Percentiles rank a stretch among this genome's conserved stretches.
These are phyloP conservation scores for Alternaria arbusti DNA, from an alignment of 2,329 filamentous ascomycete species.

Conservation along the genomic window DNA sequence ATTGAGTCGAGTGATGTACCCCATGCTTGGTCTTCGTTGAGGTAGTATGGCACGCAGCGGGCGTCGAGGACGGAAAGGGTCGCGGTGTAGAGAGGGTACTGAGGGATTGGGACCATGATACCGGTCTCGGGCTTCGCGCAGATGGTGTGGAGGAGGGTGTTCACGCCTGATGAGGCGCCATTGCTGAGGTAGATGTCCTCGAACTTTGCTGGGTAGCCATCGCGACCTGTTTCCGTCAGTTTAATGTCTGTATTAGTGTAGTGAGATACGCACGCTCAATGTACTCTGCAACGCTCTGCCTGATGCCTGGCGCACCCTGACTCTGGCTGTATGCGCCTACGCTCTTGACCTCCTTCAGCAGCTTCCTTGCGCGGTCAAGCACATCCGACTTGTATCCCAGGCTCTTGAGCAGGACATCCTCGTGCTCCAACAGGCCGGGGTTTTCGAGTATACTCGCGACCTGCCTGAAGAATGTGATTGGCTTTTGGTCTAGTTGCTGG, in stretches of 20 bases:
- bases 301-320: constrained; percentile 83
- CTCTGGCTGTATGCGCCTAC: constrained; percentile 97
- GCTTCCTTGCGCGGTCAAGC: constrained; percentile 78
- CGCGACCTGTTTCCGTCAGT: constrained; percentile 65
- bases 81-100: constrained; percentile 97
- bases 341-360: constrained; percentile 83
- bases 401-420: constrained; percentile 74
- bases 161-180: constrained; percentile 92
- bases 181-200: constrained; percentile 87
- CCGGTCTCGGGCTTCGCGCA: constrained; percentile 79
- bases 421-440: constrained; percentile 80
- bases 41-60: constrained; percentile 87
- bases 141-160: constrained; percentile 89
- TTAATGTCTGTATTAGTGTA: neutral
- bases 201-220: constrained; percentile 84
- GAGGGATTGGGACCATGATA: constrained; percentile 91
- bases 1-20: constrained; percentile 85
- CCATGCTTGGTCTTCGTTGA: constrained; percentile 87
- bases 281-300: constrained; percentile 89
- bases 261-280: constrained; percentile 71
- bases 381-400: constrained; percentile 92
- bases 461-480: constrained; percentile 98
- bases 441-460: constrained; percentile 93
- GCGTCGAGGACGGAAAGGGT: constrained; percentile 86
- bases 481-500: constrained; percentile 98